Evolutionary conservation across 345 rosid genomes (phyloP), one percentile per base, ranked within the genome.

Genomic region (Dipteronia sinensis): DNA sequence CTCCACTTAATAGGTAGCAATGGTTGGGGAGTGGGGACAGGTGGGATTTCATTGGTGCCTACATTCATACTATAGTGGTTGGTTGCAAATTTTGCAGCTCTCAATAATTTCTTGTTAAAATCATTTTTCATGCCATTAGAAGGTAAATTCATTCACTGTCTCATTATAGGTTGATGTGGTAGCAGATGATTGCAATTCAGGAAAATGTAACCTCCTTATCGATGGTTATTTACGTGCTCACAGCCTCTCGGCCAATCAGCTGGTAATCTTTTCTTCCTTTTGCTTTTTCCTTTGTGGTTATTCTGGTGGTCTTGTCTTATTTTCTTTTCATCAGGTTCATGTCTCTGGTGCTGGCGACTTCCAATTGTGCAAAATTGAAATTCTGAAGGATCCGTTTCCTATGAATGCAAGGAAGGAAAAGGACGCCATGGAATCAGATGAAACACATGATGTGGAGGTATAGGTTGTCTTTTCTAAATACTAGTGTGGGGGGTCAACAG

Each of bases 261-360:
- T 95, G 98, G 99, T 93, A 87, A 81, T 68, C 71, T 46, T 38
- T 76, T 79, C 29, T n/a, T 65, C 61, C 23, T 71, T 71, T 55
- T 10, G 25, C 66, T 73, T 59, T 59, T 71, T 51, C 55, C 58
- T 82, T 61, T 58, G 27, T 69, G 65, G 71, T 63, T 79, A 49
- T 69, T 76, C 71, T 34, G 76, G 62, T 71, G 31, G 70, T 42
- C 29, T 46, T 77, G 67, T 75, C 77, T 77, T 62, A 38, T 64
- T 38, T 76, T 82, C 55, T 67, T 31, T 61, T 10, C 15, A 31
- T 65, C 85, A 95, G 99, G 93, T 95, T 75, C 98, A 95, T 66
- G 87, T 95, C 72, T 86, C 98, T 80, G 96, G 97, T 72, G 89
- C 87, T 20, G 99, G 98, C 55, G 97, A 95, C 84, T 95, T 92